phyloP scores from a whole-genome alignment of 1,139 yeast genomes.

The Lodderomyces parapsilosis region DNA sequence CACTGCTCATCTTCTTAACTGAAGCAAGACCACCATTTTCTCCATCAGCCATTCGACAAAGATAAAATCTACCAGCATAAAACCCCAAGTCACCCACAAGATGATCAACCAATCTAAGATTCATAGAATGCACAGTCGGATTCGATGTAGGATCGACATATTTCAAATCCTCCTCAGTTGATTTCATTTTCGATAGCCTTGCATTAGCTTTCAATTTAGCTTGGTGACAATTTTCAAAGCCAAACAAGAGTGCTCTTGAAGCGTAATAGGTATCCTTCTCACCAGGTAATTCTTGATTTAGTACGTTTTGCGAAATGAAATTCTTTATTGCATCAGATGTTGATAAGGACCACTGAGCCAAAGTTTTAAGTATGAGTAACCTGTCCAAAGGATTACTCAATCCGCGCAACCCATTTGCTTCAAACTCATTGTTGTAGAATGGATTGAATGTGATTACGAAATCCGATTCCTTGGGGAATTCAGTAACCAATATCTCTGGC shows the following conservation, averaged over 20 bases:
- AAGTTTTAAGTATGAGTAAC: constrained; percentile 42
- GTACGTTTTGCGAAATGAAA: constrained; percentile 29
- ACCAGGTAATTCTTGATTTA: constrained; percentile 42
- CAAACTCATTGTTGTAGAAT: constrained; percentile 38
- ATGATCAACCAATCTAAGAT: constrained; percentile 40
- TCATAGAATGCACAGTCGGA: constrained; percentile 39
- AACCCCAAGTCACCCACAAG: constrained; percentile 49
- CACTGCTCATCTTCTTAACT: constrained; percentile 30
- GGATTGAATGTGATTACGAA: constrained; percentile 25
- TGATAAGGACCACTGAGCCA: constrained; percentile 50
- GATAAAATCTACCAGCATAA: constrained; percentile 44
- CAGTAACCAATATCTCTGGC: constrained; percentile 36
- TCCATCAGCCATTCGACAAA: constrained; percentile 42
- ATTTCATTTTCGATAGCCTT: constrained; percentile 29
- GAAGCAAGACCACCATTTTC: constrained; percentile 41
- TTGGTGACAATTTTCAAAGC: constrained; percentile 33
- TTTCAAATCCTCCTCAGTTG: constrained; percentile 26
- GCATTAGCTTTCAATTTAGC: constrained; percentile 32
- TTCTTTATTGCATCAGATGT: constrained; percentile 44
- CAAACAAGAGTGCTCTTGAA: constrained; percentile 38
- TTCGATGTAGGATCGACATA: constrained; percentile 44
- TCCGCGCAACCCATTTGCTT: constrained; percentile 42
- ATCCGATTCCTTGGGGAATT: constrained; percentile 11
- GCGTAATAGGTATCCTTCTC: constrained; percentile 47
- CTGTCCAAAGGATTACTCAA: constrained; percentile 44